phyloP scores from a whole-genome alignment of 352 stramenopile genomes.

The Phytophthora cajani region DNA sequence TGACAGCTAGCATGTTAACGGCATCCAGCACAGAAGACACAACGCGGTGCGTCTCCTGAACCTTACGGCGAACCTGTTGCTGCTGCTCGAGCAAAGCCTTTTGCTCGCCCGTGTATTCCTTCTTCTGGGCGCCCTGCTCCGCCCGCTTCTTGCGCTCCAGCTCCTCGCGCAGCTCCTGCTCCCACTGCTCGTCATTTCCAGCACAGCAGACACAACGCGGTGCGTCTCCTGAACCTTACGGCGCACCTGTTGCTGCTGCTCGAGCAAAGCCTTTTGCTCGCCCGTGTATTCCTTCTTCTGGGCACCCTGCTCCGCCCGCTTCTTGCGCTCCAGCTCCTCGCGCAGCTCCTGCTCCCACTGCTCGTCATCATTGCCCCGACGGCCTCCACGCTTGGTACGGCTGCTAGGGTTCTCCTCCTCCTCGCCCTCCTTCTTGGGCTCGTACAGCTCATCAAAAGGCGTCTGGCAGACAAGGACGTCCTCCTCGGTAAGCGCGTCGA shows the following conservation, averaged over 20 bases:
- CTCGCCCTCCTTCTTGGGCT: constrained; percentile 57
- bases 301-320: constrained; percentile 48
- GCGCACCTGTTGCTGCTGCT: constrained; percentile 69
- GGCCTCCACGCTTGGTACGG: constrained; percentile 48
- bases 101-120: constrained; percentile 59
- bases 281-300: constrained; percentile 53
- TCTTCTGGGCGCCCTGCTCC: constrained; percentile 50
- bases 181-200: constrained; percentile 88
- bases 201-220: constrained; percentile 49
- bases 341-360: constrained; percentile 87
- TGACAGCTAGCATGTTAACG: constrained; percentile 62
- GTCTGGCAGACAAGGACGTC: constrained; percentile 72
- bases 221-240: constrained; percentile 52
- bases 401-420: constrained; percentile 27
- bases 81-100: constrained; percentile 66
- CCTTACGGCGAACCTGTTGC: constrained; percentile 54
- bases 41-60: constrained; percentile 51
- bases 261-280: constrained; percentile 65
- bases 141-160: constrained; percentile 73
- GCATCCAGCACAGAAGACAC: constrained; percentile 67
- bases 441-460: constrained; percentile 78
- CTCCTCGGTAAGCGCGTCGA: constrained; percentile 60
- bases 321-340: constrained; percentile 82
- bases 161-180: constrained; percentile 85
- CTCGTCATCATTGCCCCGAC: constrained; percentile 79